These are phyloP conservation scores for Fusarium luffae DNA, from an alignment of 2,329 filamentous ascomycete species.

Conservation along the genomic window DNA sequence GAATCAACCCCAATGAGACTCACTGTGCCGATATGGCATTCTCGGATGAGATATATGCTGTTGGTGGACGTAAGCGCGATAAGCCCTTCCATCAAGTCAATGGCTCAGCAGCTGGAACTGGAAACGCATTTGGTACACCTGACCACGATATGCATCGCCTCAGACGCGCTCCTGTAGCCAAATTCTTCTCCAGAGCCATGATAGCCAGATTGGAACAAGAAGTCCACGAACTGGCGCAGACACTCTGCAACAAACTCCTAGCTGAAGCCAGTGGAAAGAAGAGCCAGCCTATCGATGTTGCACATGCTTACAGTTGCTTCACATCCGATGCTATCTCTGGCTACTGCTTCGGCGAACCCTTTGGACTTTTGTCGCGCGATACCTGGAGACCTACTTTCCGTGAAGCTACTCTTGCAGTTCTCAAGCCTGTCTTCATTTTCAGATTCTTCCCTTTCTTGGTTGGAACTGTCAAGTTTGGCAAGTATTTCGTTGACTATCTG, in stretches of 20 bases:
- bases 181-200: conserved; percentile 25
- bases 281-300: neutral
- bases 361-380: conserved; percentile 2
- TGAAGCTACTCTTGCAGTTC: conserved; percentile 17
- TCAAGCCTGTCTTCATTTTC: conserved; percentile 22
- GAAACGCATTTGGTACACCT: conserved; percentile 5
- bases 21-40: conserved; percentile 24
- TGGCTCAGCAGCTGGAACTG: conserved; percentile 9
- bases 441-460: conserved; percentile 15
- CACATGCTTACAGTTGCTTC: conserved; percentile 20
- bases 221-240: conserved; percentile 11
- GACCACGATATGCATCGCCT: conserved; percentile 16
- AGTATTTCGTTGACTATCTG: neutral
- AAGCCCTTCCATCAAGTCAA: conserved; percentile 18
- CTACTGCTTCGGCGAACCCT: conserved; percentile 22
- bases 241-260: conserved; percentile 2
- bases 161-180: conserved; percentile 12
- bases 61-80: conserved; percentile 20
- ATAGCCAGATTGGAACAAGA: conserved; percentile 4
- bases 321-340: conserved; percentile 12
- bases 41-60: conserved; percentile 21
- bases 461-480: conserved; percentile 8
- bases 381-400: conserved; percentile 16
- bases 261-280: conserved; percentile 2
- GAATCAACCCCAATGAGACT: conserved; percentile 13